Base-by-base conservation (phyloP, 306 rosid genomes). In the Quercus robur region DNA sequence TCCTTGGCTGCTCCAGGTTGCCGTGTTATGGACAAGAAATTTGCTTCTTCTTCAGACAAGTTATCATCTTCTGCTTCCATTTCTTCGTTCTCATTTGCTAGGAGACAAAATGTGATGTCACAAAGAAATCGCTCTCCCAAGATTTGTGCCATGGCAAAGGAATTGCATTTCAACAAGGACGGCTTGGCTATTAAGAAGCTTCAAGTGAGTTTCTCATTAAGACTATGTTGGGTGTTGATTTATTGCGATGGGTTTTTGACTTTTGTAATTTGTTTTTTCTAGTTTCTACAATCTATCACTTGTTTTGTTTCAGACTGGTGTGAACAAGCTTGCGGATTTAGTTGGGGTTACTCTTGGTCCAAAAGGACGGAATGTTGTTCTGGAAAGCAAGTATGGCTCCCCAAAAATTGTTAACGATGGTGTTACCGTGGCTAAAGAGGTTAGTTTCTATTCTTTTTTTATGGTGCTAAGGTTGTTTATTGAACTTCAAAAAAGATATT, bases 291-390 rank as follows among this genome's bases (percentile, higher is more conserved):
- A 15, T 4, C 4, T 55, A 1, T 10, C 49, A 46, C 23, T 6
- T 17, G 8, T 71, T 77, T 33, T 75, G 54, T 71, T 78, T 38
- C 86, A 96, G 99, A 87, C 70, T 44, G 99, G 99, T 70, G 99
- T 96, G 72, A 96, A 96, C 89, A 96, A 96, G 90, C 99, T 96
- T 26, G 98, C 98, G 19, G 99, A 96, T 80, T 85, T 96, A 63
- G 99, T 96, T 72, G 99, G 99, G 5, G 99, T 96, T 69, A 96
- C 99, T 0, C 99, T 96, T 80, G 99, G 99, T 49, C 99, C 99
- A 3, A 96, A 93, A 84, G 99, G 99, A 38, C 90, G 99, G 84
- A 96, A 96, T 84, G 99, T 96, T 68, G 99, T 96, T 51, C 77
- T 96, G 1, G 99, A 96, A 77, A 96, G 99, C 93, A 96, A 96